Evolutionary conservation across 352 stramenopile genomes (phyloP).

Genomic region (Aphanomyces cochlioides): DNA sequence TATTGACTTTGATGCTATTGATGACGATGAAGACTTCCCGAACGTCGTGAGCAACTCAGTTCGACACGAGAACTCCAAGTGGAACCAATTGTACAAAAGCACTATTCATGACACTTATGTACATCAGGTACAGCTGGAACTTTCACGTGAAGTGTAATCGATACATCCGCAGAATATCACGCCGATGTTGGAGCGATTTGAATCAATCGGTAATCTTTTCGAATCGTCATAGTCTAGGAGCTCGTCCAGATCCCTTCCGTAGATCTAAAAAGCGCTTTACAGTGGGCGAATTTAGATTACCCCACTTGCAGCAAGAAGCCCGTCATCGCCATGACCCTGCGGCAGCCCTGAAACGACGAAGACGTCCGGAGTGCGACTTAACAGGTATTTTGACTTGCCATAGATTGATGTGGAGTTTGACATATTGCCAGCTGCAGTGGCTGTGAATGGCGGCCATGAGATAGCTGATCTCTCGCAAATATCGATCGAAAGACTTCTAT

Average conservation of each 20-base stretch:
- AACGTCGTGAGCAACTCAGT: constrained; percentile 13
- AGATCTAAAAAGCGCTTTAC: constrained; percentile 24
- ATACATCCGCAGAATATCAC: constrained; percentile 10
- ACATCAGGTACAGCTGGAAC: not conserved
- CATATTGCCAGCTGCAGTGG: not conserved
- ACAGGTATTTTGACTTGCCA: not conserved
- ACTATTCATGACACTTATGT: constrained; percentile 22
- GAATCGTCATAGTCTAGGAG: not conserved
- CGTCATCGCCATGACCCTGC: constrained; percentile 17
- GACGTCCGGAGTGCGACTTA: not conserved
- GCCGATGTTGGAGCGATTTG: constrained; percentile 12
- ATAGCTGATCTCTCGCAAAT: not conserved
- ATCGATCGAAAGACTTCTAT: not conserved
- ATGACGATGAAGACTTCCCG: constrained; percentile 18
- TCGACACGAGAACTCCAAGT: constrained; percentile 14
- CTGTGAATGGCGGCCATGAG: not conserved
- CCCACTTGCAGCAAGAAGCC: constrained; percentile 8
- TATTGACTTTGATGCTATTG: not conserved
- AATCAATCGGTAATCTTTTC: constrained; percentile 4
- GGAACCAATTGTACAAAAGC: constrained; percentile 17
- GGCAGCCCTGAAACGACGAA: constrained; percentile 5
- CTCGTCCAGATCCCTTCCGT: constrained; percentile 19
- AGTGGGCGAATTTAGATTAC: not conserved
- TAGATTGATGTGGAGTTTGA: not conserved
- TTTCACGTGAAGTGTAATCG: not conserved